A percentile compares a stretch with the other conserved stretches of the same genome.
Conservation (phyloP, 2,329 filamentous ascomycete genomes). For the Cladosporium sp. region DNA sequence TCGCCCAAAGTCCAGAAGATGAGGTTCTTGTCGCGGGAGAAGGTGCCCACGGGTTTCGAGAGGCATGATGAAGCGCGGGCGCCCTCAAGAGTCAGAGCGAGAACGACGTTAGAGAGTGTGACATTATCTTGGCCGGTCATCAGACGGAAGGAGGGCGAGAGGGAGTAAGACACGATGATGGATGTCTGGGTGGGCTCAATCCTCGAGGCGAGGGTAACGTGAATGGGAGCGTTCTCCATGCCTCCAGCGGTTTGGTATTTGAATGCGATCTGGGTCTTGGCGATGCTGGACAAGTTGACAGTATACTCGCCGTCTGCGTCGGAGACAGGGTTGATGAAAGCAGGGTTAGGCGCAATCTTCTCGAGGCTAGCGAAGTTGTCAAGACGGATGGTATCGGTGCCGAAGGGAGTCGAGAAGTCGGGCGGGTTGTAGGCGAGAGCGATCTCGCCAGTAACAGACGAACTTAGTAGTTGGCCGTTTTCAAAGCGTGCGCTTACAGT, state of each 20-base stretch:
- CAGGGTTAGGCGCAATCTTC: conserved; percentile 89
- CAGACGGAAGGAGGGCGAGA: conserved; percentile 71
- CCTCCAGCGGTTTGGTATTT: conserved; percentile 77
- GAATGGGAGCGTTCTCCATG: conserved; percentile 65
- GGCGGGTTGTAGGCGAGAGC: conserved; percentile 77
- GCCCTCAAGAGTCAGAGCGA: conserved; percentile 71
- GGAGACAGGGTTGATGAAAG: conserved; percentile 74
- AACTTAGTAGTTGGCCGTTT: conserved; percentile 68
- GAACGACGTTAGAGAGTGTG: conserved; percentile 71
- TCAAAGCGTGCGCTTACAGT: conserved; percentile 86
- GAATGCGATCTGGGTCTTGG: conserved; percentile 75
- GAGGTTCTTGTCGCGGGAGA: conserved; percentile 72
- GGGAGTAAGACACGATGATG: conserved; percentile 78
- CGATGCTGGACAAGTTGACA: conserved; percentile 71
- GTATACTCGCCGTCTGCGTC: conserved; percentile 78
- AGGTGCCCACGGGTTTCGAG: conserved; percentile 78
- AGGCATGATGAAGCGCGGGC: conserved; percentile 66
- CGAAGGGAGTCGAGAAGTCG: conserved; percentile 45
- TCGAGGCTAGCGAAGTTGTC: conserved; percentile 88
- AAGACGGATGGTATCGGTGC: conserved; percentile 70
- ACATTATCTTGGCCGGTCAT: conserved; percentile 43
- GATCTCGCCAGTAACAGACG: conserved; percentile 82
- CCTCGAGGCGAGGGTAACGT: conserved; percentile 78
- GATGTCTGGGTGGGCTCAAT: conserved; percentile 82
- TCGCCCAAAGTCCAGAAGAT: conserved; percentile 82